phyloP scores from a whole-genome alignment of 768 basidiomycete genomes.

The Boletus eberwhitei region DNA sequence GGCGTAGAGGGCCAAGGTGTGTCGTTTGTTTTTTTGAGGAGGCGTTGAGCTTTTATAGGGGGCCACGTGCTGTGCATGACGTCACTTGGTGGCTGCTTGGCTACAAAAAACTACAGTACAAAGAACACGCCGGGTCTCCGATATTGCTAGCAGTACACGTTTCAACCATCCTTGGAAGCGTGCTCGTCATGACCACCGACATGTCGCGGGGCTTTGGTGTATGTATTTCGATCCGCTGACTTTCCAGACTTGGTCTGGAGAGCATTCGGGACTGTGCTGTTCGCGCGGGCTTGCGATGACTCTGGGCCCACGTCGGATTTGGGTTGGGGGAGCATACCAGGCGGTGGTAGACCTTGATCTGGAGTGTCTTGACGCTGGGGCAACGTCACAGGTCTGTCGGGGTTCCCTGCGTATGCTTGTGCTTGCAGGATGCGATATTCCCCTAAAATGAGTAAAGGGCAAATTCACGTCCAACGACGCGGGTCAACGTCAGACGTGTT shows the following conservation, averaged over 20 bases:
- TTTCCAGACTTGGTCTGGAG: not conserved
- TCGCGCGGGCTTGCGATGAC: not conserved
- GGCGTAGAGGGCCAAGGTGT: too few relatives aligned
- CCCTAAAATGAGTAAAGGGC: constrained; percentile 7
- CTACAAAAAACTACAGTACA: not conserved
- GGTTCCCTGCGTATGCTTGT: constrained; percentile 13
- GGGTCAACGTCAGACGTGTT: not conserved
- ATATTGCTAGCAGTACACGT: not conserved
- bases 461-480: not conserved
- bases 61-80: constrained; percentile 22
- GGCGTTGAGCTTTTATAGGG: constrained; percentile 21
- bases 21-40: not conserved
- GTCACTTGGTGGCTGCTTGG: constrained; percentile 16
- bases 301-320: not conserved
- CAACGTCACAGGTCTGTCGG: constrained; percentile 14
- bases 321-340: not conserved
- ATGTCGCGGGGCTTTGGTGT: not conserved
- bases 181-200: not conserved
- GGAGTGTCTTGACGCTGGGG: not conserved
- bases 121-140: too few relatives aligned
- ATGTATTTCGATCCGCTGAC: not conserved
- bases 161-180: too few relatives aligned
- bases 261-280: not conserved
- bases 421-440: constrained; percentile 28
- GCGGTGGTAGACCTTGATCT: not conserved